Evolutionary conservation across 164 flowering plant genomes (phyloP).

Genomic region (Pachysandra terminalis): DNA sequence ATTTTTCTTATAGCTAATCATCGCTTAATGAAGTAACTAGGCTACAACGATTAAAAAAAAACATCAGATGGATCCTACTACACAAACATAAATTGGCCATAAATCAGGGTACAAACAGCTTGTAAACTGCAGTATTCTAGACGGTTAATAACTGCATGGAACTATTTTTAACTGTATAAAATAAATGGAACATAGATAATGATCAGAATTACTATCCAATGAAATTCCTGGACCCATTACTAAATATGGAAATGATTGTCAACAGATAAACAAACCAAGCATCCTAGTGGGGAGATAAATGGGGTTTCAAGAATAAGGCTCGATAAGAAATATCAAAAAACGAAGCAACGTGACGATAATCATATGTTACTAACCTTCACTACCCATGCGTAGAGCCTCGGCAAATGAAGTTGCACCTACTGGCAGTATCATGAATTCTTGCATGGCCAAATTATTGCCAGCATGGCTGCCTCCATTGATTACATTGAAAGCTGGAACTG

Average conservation of each 20-base stretch:
- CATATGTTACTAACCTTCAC: slow-evolving; percentile 62
- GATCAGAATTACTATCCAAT: no score
- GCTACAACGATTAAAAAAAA: slow-evolving; percentile 2
- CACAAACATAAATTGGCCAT: neutral
- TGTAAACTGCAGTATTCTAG: neutral
- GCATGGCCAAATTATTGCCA: slow-evolving; percentile 95
- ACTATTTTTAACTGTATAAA: neutral
- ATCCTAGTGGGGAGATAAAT: neutral
- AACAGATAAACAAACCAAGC: neutral
- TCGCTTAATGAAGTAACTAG: neutral
- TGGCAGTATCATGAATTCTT: slow-evolving; percentile 96
- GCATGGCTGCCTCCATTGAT: slow-evolving; percentile 99
- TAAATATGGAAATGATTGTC: neutral
- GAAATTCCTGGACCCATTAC: neutral
- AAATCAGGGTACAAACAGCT: neutral
- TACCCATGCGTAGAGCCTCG: slow-evolving; percentile 95
- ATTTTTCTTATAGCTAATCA: neutral
- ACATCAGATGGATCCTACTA: neutral
- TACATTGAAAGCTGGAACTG: slow-evolving; percentile 97
- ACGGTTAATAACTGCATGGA: neutral
- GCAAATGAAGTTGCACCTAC: slow-evolving; percentile 88
- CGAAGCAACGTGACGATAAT: neutral
- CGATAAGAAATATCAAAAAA: neutral
- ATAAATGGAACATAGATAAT: neutral
- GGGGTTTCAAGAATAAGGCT: neutral